A percentile compares a stretch with the other conserved stretches of the same genome.
Conservation (phyloP, 202 grass and related monocot species). For the Setaria viridis region DNA sequence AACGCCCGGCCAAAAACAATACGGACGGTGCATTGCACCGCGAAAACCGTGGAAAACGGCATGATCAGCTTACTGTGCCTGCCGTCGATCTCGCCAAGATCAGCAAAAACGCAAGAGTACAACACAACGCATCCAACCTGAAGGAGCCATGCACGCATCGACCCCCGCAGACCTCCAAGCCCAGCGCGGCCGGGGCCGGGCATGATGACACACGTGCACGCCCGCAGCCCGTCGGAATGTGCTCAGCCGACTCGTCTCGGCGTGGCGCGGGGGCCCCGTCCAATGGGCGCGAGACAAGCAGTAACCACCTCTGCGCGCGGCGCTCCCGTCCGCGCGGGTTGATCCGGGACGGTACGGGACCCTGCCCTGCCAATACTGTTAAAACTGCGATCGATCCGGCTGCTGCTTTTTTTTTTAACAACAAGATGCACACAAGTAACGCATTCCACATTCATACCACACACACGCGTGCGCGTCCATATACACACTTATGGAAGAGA, state of each 20-base stretch:
- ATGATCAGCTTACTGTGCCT: not conserved
- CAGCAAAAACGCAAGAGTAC: not conserved
- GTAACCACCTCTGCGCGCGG: not conserved
- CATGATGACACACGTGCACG: constrained; percentile 35
- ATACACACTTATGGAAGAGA: too few species aligned
- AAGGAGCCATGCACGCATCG: not conserved
- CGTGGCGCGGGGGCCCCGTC: too few species aligned
- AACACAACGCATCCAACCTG: not conserved
- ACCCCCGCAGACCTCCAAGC: not conserved
- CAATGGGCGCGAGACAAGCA: not conserved
- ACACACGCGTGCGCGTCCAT: too few species aligned
- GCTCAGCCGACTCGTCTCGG: too few species aligned
- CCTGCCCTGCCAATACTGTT: not conserved
- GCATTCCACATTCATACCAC: too few species aligned
- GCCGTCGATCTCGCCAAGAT: not conserved
- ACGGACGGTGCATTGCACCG: not conserved
- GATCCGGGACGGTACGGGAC: not conserved
- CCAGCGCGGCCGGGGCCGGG: not conserved
- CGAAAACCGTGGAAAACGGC: not conserved
- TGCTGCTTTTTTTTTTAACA: not conserved
- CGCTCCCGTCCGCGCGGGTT: not conserved
- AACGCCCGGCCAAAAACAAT: not conserved
- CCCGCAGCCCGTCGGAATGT: not conserved
- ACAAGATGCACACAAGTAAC: too few species aligned
- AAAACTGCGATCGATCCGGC: not conserved